Conservation (phyloP, 1,284 basidiomycete species). For the Sanghuangporus sanghuang region DNA sequence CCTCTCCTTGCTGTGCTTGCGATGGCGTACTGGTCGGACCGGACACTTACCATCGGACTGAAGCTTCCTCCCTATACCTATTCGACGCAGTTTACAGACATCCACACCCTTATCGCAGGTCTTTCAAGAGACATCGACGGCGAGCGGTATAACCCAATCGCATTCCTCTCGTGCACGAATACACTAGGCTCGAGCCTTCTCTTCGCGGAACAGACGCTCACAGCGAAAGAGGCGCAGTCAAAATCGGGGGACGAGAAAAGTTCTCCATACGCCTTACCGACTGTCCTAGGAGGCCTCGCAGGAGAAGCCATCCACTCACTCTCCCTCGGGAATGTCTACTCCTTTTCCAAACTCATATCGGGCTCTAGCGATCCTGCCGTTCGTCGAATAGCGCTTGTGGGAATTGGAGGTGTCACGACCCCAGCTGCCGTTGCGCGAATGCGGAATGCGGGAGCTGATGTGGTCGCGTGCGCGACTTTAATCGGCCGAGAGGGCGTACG, state of each 20-base stretch:
- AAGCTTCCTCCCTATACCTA: conserved; percentile 79
- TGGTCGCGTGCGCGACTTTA: conserved; percentile 70
- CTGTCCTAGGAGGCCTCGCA: conserved; percentile 63
- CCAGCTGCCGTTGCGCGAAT: conserved; percentile 56
- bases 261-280: conserved; percentile 49
- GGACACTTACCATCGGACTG: conserved; percentile 62
- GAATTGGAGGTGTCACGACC: conserved; percentile 73
- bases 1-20: conserved; percentile 51
- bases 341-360: conserved; percentile 49
- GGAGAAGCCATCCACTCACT: conserved; percentile 72
- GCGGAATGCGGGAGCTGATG: conserved; percentile 61
- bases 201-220: conserved; percentile 49
- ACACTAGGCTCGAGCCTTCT: conserved; percentile 67
- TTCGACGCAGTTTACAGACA: conserved; percentile 51
- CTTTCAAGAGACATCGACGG: conserved; percentile 26
- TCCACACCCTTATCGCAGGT: conserved; percentile 39
- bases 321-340: conserved; percentile 67
- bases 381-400: conserved; percentile 54
- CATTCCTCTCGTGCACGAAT: conserved; percentile 73
- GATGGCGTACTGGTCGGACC: conserved; percentile 41
- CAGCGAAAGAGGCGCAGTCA: not conserved
- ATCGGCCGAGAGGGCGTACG: conserved; percentile 61
- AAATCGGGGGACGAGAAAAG: conserved; percentile 8
- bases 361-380: conserved; percentile 37
- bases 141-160: conserved; percentile 35